A percentile compares a stretch with the other conserved stretches of the same genome.
phyloP scores from a whole-genome alignment of 2,329 filamentous ascomycete genomes.

The Colletotrichum viniferum region DNA sequence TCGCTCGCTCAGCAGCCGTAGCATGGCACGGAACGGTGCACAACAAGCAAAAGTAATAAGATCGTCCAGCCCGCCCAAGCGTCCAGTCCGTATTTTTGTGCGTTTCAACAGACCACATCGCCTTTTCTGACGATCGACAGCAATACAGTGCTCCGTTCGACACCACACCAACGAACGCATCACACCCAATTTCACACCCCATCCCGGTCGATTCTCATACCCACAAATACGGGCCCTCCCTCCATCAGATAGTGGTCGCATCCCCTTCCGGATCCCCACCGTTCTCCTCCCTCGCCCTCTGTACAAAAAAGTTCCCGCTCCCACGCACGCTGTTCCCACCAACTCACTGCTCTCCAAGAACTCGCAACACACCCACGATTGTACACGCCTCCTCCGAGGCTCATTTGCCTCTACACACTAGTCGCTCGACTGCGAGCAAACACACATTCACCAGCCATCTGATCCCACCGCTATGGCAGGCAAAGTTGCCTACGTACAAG shows the following conservation, averaged over 20 bases:
- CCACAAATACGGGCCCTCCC: constrained; percentile 23
- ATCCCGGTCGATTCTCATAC: constrained; percentile 10
- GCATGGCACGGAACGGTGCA: not conserved
- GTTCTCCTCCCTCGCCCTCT: constrained; percentile 3
- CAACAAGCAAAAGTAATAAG: constrained; percentile 6
- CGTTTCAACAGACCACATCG: not conserved
- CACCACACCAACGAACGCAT: not conserved
- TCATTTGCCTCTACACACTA: constrained; percentile 14
- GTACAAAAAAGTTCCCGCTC: constrained; percentile 25
- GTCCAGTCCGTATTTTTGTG: not conserved
- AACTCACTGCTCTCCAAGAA: not conserved
- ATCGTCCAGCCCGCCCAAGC: not conserved
- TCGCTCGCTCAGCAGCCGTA: not conserved
- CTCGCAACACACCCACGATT: constrained; percentile 19
- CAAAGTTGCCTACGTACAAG: constrained; percentile 51
- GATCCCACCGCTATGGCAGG: constrained; percentile 42
- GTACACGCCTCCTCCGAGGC: constrained; percentile 19
- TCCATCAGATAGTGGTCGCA: constrained; percentile 23
- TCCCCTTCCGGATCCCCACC: constrained; percentile 17
- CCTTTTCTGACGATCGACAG: not conserved
- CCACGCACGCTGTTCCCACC: constrained; percentile 9
- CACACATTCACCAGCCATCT: not conserved
- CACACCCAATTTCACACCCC: constrained; percentile 14
- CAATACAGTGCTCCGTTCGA: not conserved
- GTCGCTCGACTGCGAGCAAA: constrained; percentile 15